phyloP scores from a whole-genome alignment of 306 rosid genomes.

The Prunus davidiana region DNA sequence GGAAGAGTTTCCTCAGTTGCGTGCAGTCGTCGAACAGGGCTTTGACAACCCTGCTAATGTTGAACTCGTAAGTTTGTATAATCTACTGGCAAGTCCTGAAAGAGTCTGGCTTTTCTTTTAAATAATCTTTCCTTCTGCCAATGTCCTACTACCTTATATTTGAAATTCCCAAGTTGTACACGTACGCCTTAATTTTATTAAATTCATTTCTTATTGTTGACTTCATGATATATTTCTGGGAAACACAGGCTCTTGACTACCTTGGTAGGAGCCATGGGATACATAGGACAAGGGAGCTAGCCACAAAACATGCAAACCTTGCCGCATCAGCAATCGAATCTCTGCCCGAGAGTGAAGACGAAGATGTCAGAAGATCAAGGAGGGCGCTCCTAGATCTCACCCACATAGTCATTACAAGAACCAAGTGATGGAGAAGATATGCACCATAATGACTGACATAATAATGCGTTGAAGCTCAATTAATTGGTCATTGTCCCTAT shows the following conservation, averaged over 20 bases:
- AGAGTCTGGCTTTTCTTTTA: background rate
- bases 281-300: constrained; percentile 82
- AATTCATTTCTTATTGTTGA: background rate
- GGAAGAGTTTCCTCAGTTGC: constrained; percentile 95
- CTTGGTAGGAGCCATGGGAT: constrained; percentile 81
- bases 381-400: constrained; percentile 85
- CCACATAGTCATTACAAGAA: constrained; percentile 77
- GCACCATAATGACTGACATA: constrained; percentile 6
- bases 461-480: background rate
- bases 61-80: constrained; percentile 58
- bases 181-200: background rate
- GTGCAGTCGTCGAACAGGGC: constrained; percentile 58
- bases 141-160: background rate
- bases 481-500: background rate
- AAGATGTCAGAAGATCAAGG: constrained; percentile 78
- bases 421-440: constrained; percentile 43
- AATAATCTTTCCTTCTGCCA: background rate
- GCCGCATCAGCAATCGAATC: constrained; percentile 90
- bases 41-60: constrained; percentile 74
- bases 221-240: constrained; percentile 6
- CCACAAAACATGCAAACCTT: constrained; percentile 73
- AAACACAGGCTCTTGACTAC: constrained; percentile 77
- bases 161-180: background rate
- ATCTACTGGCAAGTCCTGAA: background rate
- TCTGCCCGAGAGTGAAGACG: constrained; percentile 59